Evolutionary conservation across 1,284 basidiomycete species (phyloP).

Genomic region (Ceratobasidium papillatum): DNA sequence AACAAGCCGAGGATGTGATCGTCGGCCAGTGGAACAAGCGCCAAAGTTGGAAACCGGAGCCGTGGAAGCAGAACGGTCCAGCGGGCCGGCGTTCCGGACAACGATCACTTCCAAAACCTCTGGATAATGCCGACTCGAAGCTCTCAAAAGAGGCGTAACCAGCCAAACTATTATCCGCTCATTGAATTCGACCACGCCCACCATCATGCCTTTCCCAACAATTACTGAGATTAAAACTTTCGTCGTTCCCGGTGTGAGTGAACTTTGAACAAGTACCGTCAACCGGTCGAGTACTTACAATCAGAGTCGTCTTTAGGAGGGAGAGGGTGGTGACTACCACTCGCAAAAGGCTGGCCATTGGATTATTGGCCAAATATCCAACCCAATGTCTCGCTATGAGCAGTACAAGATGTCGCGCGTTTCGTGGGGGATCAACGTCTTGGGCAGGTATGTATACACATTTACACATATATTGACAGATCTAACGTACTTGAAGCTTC

Average conservation of each 20-base stretch:
- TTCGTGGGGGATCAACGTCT: conserved; percentile 57
- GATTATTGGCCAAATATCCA: conserved; percentile 54
- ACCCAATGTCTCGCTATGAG: conserved; percentile 58
- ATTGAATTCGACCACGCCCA: not conserved
- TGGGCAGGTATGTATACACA: conserved; percentile 49
- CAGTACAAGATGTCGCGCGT: conserved; percentile 58
- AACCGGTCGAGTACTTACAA: not conserved
- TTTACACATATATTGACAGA: not conserved
- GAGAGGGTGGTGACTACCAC: conserved; percentile 62
- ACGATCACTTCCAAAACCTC: not conserved
- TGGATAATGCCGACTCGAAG: conserved; percentile 29
- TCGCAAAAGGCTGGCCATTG: conserved; percentile 51
- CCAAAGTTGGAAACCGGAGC: conserved; percentile 2
- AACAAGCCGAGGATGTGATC: not conserved
- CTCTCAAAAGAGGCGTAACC: conserved; percentile 26
- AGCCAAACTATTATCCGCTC: not conserved
- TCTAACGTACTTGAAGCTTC: conserved; percentile 50
- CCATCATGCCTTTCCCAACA: conserved; percentile 45
- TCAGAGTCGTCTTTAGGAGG: conserved; percentile 40
- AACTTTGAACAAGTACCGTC: not conserved
- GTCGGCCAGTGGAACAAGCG: conserved; percentile 8
- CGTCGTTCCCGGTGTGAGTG: conserved; percentile 45
- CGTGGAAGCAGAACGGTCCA: not conserved
- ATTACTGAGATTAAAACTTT: conserved; percentile 49
- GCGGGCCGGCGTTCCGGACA: conserved; percentile 21